Conservation (phyloP, 106 monocot species). For the Hemerocallis citrina region DNA sequence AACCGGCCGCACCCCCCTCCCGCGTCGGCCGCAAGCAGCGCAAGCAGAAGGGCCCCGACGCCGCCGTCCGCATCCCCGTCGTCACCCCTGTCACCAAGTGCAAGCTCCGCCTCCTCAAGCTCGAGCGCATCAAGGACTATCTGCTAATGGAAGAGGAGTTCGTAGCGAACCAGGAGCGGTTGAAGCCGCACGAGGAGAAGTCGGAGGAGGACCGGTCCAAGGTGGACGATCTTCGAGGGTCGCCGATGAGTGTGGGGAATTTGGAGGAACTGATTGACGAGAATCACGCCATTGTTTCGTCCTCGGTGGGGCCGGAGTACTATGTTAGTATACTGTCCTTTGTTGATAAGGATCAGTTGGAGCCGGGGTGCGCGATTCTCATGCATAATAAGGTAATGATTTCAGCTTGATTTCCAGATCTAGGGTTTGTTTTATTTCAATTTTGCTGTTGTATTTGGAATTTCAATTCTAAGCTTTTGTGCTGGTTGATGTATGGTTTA, state of each 20-base stretch:
- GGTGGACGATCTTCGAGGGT: constrained; percentile 89
- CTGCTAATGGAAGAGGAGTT: constrained; percentile 98
- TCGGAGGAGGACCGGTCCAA: constrained; percentile 95
- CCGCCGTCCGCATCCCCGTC: constrained; percentile 65
- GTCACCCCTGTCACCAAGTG: constrained; percentile 90
- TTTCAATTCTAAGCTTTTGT: background rate
- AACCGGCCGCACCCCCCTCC: constrained; percentile 76
- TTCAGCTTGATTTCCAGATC: constrained; percentile 3
- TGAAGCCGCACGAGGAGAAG: constrained; percentile 90
- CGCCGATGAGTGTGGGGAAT: constrained; percentile 96
- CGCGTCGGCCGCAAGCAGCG: constrained; percentile 91
- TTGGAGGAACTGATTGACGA: constrained; percentile 98
- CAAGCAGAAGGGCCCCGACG: constrained; percentile 95
- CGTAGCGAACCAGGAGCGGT: constrained; percentile 82
- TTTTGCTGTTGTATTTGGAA: too few relatives aligned
- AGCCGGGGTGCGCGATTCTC: constrained; percentile 95
- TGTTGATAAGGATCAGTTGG: constrained; percentile 97
- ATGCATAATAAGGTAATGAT: constrained; percentile 89
- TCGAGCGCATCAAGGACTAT: constrained; percentile 94
- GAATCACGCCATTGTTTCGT: constrained; percentile 93
- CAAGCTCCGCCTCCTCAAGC: constrained; percentile 84
- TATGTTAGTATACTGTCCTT: constrained; percentile 93
- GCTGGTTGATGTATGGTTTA: background rate
- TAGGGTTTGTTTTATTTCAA: background rate
- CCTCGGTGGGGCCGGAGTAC: constrained; percentile 95